Evolutionary conservation across 1,284 basidiomycete species (phyloP).

Genomic region (Ustilago shanxiensis): DNA sequence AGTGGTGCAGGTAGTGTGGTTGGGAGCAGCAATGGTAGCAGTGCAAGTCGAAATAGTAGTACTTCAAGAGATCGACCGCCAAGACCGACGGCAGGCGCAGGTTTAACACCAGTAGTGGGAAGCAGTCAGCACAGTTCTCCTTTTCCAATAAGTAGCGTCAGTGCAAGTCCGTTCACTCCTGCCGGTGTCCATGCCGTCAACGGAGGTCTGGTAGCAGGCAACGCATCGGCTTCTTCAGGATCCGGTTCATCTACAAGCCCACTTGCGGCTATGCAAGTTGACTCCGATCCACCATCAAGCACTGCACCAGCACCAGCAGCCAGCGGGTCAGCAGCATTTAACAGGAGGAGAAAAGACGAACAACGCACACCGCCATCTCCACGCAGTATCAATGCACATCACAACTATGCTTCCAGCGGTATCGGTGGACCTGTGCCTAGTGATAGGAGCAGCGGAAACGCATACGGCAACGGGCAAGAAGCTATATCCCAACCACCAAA

Average conservation of each 20-base stretch:
- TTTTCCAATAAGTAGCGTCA: slow-evolving; percentile 26
- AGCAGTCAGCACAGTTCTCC: slow-evolving; percentile 42
- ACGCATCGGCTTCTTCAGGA: background rate
- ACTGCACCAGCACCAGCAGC: background rate
- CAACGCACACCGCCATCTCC: slow-evolving; percentile 34
- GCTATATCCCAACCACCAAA: background rate
- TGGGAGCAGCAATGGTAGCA: slow-evolving; percentile 3
- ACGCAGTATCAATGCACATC: background rate
- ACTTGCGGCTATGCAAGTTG: slow-evolving; percentile 33
- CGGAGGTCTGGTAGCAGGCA: background rate
- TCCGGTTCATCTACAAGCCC: slow-evolving; percentile 7
- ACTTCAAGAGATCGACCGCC: background rate
- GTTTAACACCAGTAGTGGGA: slow-evolving; percentile 7
- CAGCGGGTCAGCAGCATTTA: background rate
- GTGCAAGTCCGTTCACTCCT: slow-evolving; percentile 24
- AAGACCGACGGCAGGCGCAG: background rate
- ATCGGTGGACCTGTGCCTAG: background rate
- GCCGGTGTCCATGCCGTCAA: background rate
- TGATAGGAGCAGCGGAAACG: background rate
- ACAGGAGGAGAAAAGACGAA: slow-evolving; percentile 25
- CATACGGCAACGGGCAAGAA: background rate
- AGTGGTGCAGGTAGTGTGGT: too few species aligned
- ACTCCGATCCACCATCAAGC: background rate
- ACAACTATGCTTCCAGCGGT: background rate
- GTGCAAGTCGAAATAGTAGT: slow-evolving; percentile 7